These are phyloP conservation scores for Starmera dryadoides DNA, from an alignment of 805 yeast genomes.

Conservation along the genomic window DNA sequence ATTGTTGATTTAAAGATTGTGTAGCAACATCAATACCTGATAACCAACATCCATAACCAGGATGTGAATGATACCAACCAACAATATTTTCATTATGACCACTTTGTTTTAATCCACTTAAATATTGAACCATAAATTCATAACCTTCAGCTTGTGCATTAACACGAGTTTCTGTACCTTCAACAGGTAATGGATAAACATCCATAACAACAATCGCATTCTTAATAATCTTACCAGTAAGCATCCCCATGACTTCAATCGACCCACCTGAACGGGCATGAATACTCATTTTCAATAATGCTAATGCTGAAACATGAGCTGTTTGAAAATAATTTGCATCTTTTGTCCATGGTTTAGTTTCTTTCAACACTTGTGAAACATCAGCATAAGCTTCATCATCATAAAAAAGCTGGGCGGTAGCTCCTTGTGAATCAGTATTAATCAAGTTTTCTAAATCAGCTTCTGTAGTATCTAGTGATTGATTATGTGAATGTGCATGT, in stretches of 20 bases:
- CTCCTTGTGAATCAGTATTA: slow-evolving; percentile 5
- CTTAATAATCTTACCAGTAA: slow-evolving; percentile 65
- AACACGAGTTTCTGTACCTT: slow-evolving; percentile 93
- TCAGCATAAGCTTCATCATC: slow-evolving; percentile 5
- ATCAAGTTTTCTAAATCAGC: slow-evolving; percentile 11
- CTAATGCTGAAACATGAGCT: slow-evolving; percentile 61
- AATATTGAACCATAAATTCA: slow-evolving; percentile 87
- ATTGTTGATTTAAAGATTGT: slow-evolving; percentile 74
- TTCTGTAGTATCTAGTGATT: slow-evolving; percentile 5
- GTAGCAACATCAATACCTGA: slow-evolving; percentile 92
- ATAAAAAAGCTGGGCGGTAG: slow-evolving; percentile 11
- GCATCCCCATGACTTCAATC: slow-evolving; percentile 93
- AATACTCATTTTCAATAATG: slow-evolving; percentile 64
- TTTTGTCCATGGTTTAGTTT: slow-evolving; percentile 45
- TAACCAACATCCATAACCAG: slow-evolving; percentile 96
- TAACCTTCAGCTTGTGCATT: slow-evolving; percentile 92
- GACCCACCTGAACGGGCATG: slow-evolving; percentile 83
- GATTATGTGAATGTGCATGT: slow-evolving; percentile 1
- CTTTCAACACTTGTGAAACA: slow-evolving; percentile 8
- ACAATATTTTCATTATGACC: slow-evolving; percentile 66
- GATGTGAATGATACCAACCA: slow-evolving; percentile 99
- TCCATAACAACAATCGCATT: slow-evolving; percentile 64
- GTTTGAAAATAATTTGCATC: slow-evolving; percentile 56
- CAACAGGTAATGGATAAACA: slow-evolving; percentile 83
- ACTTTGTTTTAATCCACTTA: slow-evolving; percentile 45